phyloP scores from a whole-genome alignment of 805 yeast genomes.

The Peterozyma xylosa region DNA sequence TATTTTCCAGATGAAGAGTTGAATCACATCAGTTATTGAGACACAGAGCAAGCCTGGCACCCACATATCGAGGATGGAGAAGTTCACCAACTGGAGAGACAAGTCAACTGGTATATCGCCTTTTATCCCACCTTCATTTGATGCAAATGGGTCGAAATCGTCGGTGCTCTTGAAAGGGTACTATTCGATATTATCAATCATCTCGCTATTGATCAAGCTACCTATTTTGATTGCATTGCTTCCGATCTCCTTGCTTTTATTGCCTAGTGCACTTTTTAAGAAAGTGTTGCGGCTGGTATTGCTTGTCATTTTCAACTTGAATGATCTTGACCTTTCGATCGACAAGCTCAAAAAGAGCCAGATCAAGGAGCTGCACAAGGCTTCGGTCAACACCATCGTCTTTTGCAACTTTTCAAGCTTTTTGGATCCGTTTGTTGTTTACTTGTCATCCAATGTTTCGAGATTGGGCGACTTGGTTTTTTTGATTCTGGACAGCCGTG shows the following conservation, averaged over 20 bases:
- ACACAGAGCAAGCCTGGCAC: too few relatives aligned
- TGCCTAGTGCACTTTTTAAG: constrained; percentile 11
- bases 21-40: too few relatives aligned
- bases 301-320: constrained; percentile 24
- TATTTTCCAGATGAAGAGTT: too few relatives aligned
- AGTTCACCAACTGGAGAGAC: constrained; percentile 79
- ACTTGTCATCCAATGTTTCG: constrained; percentile 12
- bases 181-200: neutral
- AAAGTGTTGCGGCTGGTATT: constrained; percentile 14
- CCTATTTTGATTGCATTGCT: constrained; percentile 20
- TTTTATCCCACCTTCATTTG: constrained; percentile 45
- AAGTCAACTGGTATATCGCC: constrained; percentile 94
- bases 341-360: neutral
- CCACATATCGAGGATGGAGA: constrained; percentile 47
- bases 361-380: neutral
- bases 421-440: neutral
- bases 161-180: neutral
- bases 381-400: neutral
- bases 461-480: constrained; percentile 20
- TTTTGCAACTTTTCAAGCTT: neutral
- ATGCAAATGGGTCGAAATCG: neutral
- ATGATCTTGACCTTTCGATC: neutral
- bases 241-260: constrained; percentile 12
- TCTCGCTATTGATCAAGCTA: constrained; percentile 14
- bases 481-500: constrained; percentile 31